A percentile compares a stretch with the other conserved stretches of the same genome.
phyloP scores from a whole-genome alignment of 2,329 filamentous ascomycete genomes.

The Xylaria sp. region DNA sequence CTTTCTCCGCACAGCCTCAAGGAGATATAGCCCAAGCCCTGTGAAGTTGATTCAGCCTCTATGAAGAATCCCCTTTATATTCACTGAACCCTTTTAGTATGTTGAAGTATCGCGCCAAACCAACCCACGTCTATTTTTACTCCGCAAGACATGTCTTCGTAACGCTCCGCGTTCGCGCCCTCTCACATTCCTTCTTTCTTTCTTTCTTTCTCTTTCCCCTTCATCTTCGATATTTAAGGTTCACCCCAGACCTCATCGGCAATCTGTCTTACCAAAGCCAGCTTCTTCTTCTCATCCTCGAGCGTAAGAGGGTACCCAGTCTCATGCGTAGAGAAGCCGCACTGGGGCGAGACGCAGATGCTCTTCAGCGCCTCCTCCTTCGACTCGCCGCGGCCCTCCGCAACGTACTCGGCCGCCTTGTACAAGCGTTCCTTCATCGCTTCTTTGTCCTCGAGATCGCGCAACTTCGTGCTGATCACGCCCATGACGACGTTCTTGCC shows the following conservation, averaged over 20 bases:
- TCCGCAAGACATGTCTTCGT: neutral
- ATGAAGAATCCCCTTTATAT: conserved; percentile 25
- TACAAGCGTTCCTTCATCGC: conserved; percentile 70
- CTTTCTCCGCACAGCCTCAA: conserved; percentile 1
- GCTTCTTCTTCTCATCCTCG: conserved; percentile 79
- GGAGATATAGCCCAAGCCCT: conserved; percentile 12
- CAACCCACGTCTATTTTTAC: conserved; percentile 1
- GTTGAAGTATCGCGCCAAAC: conserved; percentile 41
- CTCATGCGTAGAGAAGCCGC: conserved; percentile 79
- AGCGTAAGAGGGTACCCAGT: conserved; percentile 75
- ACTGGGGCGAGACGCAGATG: conserved; percentile 76
- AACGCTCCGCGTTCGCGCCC: neutral
- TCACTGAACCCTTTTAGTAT: conserved; percentile 28
- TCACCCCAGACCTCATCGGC: conserved; percentile 77
- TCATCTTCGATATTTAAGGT: conserved; percentile 44
- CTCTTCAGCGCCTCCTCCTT: conserved; percentile 75
- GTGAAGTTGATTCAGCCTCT: conserved; percentile 46
- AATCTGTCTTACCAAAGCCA: conserved; percentile 75
- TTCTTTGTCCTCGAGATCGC: conserved; percentile 70
- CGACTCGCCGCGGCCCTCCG: conserved; percentile 72
- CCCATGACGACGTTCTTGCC: conserved; percentile 73
- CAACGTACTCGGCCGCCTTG: conserved; percentile 74
- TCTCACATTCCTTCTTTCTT: neutral
- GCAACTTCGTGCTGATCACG: conserved; percentile 72
- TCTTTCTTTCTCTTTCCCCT: neutral